phyloP scores from a whole-genome alignment of 2,329 filamentous ascomycete species.

The Fusarium begoniae region DNA sequence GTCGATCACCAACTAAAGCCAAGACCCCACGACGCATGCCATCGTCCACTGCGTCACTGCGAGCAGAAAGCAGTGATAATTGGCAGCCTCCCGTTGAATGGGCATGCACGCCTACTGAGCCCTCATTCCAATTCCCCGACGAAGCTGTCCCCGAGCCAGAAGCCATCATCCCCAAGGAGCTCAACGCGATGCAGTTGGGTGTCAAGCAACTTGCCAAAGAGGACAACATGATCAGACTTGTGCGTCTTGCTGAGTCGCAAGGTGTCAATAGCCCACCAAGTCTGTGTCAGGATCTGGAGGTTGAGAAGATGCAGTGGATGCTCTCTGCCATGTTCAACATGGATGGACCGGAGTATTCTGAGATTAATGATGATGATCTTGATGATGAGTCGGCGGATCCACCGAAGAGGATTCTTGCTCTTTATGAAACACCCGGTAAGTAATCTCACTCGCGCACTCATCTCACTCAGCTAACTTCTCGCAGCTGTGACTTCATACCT shows the following conservation, averaged over 20 bases:
- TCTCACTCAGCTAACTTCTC: background rate
- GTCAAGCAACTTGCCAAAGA: constrained; percentile 11
- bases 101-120: constrained; percentile 23
- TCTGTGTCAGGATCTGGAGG: constrained; percentile 48
- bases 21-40: constrained; percentile 11
- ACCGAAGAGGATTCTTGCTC: constrained; percentile 21
- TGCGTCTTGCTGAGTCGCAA: constrained; percentile 8
- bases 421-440: constrained; percentile 30
- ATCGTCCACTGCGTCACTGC: constrained; percentile 8
- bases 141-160: background rate
- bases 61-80: background rate
- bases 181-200: constrained; percentile 12
- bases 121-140: background rate
- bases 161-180: background rate
- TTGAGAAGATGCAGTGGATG: constrained; percentile 69
- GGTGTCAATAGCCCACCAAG: background rate
- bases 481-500: constrained; percentile 25
- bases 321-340: constrained; percentile 63
- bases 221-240: constrained; percentile 7
- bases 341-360: constrained; percentile 33
- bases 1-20: background rate
- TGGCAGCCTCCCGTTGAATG: constrained; percentile 25
- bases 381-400: constrained; percentile 38
- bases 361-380: background rate
- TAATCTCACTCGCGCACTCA: fast-evolving